Base-by-base conservation (phyloP, 108 stramenopile species). In the Nitzschia palea region DNA sequence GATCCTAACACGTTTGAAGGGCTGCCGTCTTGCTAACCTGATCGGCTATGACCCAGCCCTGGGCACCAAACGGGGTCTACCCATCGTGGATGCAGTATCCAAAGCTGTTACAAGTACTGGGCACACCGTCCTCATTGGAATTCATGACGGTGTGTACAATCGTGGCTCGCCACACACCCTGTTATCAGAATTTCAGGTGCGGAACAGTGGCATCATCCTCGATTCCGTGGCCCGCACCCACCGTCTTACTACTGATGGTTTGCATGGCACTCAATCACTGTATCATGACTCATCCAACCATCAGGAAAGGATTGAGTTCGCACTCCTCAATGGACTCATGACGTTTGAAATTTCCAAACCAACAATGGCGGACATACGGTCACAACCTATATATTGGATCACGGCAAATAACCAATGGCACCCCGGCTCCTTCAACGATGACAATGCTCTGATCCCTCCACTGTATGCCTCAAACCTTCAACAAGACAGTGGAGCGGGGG, bases 141-240 rank as follows among this genome's bases (percentile, higher is more conserved):
- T 62, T 1, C 37, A 62, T 44, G 26, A 62, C 15, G 61, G 40
- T 14, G 42, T 45, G 3, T 44, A 8, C 22, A 62, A 62, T 44
- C 26, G 12, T 2, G 61, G 44, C n/a, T 28, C 40, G 22, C 42
- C 61, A 2, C 17, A 17, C 2, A 44, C 61, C 1, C 43, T 61
- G 10, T 3, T 44, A 1, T 62, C 61, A 1, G 61, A 62, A 42
- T 44, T 22, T 42, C 61, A 62, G 9, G 28, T 44, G 1, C 22
- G 61, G 2, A 1, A 62, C 15, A 10, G 9, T 27, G 61, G 44
- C 1, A 1, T 26, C 22, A 26, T 62, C 61, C 2, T 44, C 0
- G 61, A 61, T 22, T 44, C 64, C 2, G 29, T 65, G 10, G 29
- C 64, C 1, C 1, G n/a, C 2, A 4, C 30, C 15, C 55, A 56